Percentiles rank a stretch among this genome's conserved stretches.
Evolutionary conservation across 257 asterid species (phyloP).

Genomic region (Phtheirospermum japonicum): DNA sequence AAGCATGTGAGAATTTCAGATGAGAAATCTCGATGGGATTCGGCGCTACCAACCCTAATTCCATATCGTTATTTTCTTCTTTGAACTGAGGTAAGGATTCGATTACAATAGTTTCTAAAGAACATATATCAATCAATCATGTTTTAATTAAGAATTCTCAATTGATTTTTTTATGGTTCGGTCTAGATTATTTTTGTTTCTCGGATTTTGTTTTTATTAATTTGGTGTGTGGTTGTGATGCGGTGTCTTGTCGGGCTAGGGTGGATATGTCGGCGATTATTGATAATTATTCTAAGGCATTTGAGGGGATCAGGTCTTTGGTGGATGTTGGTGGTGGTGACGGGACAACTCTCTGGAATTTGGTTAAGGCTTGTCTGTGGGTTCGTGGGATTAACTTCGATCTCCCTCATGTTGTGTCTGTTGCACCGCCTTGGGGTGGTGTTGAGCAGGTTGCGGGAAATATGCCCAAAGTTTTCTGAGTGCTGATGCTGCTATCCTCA

Average conservation of each 20-base stretch:
- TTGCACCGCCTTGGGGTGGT: conserved; percentile 35
- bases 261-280: conserved; percentile 33
- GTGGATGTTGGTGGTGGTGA: background rate
- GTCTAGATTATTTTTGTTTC: too few relatives aligned
- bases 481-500: conserved; percentile 69
- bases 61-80: too few relatives aligned
- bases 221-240: too few relatives aligned
- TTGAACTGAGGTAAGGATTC: too few relatives aligned
- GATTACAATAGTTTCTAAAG: too few relatives aligned
- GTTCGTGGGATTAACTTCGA: background rate
- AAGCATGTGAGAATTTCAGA: too few relatives aligned
- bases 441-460: conserved; percentile 53
- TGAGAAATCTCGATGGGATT: too few relatives aligned
- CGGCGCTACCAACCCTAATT: too few relatives aligned
- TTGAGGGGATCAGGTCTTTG: conserved; percentile 31
- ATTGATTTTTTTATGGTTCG: too few relatives aligned
- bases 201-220: too few relatives aligned
- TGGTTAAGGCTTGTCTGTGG: background rate
- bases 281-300: conserved; percentile 30
- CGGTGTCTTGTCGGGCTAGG: conserved; percentile 57
- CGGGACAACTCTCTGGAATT: background rate
- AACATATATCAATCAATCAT: too few relatives aligned
- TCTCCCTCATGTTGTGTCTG: conserved; percentile 36
- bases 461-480: conserved; percentile 59
- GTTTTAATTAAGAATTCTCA: too few relatives aligned